Conservation (phyloP, 2,329 filamentous ascomycete species). For the Venturia pyrina region DNA sequence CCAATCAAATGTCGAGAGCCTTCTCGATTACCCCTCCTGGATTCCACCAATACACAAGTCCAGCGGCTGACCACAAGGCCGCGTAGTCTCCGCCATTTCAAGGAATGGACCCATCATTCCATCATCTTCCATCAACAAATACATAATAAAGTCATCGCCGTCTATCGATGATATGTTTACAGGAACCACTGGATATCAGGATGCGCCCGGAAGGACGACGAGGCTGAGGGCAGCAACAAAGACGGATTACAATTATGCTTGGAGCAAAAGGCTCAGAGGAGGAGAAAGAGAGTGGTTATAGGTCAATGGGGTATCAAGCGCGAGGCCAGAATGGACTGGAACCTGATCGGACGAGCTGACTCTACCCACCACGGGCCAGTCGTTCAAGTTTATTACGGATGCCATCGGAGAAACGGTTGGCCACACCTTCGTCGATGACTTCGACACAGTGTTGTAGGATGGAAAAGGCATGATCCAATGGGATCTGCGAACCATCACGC, state of each 20-base stretch:
- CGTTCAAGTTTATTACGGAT: constrained; percentile 44
- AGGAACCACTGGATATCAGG: neutral
- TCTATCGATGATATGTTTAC: neutral
- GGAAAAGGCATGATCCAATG: constrained; percentile 37
- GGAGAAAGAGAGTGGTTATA: constrained; percentile 3
- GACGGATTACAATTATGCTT: neutral
- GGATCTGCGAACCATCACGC: constrained; percentile 37
- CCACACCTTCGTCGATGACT: constrained; percentile 42
- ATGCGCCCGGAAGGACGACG: neutral
- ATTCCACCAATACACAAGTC: neutral
- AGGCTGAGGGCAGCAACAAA: neutral
- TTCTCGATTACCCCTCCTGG: neutral
- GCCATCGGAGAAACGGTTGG: constrained; percentile 44
- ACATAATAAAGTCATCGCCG: neutral
- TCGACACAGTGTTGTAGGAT: constrained; percentile 43
- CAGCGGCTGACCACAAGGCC: neutral
- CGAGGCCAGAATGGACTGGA: neutral
- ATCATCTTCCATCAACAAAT: neutral
- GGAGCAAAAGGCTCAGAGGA: constrained; percentile 2
- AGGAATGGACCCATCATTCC: neutral
- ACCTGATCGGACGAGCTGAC: neutral
- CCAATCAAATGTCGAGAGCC: neutral
- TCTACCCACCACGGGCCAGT: constrained; percentile 24
- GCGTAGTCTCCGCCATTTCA: neutral
- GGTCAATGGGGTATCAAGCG: neutral